These are phyloP conservation scores for Spathaspora gorwiae DNA, from an alignment of 805 yeast species.

Conservation along the genomic window DNA sequence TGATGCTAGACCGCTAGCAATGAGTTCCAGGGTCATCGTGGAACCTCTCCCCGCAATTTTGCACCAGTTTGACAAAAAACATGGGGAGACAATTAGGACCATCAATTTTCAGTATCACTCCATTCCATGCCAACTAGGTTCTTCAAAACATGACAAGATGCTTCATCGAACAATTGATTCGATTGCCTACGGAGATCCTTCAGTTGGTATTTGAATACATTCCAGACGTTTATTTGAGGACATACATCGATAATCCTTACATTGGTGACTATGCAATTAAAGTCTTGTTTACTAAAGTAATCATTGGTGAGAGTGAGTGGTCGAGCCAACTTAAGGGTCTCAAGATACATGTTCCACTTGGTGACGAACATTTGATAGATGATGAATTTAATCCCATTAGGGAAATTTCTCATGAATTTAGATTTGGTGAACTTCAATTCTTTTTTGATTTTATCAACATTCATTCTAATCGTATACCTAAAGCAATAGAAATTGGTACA, in stretches of 20 bases:
- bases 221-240: neutral
- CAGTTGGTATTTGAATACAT: neutral
- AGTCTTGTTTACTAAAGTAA: neutral
- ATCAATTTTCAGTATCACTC: no score
- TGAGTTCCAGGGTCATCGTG: no score
- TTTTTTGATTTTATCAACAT: neutral
- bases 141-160: no score
- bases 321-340: no score
- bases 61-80: no score
- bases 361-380: neutral
- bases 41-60: no score
- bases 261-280: neutral
- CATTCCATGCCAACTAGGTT: no score
- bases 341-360: neutral
- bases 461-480: neutral
- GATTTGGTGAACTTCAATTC: neutral
- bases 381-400: no score
- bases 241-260: neutral
- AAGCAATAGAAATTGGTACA: neutral
- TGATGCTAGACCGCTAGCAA: no score
- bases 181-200: neutral
- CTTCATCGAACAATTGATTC: no score
- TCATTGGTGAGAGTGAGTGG: no score
- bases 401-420: neutral
- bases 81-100: no score